Evolutionary conservation across 2,329 filamentous ascomycete species (phyloP).

Genomic region (Fusarium sp.): DNA sequence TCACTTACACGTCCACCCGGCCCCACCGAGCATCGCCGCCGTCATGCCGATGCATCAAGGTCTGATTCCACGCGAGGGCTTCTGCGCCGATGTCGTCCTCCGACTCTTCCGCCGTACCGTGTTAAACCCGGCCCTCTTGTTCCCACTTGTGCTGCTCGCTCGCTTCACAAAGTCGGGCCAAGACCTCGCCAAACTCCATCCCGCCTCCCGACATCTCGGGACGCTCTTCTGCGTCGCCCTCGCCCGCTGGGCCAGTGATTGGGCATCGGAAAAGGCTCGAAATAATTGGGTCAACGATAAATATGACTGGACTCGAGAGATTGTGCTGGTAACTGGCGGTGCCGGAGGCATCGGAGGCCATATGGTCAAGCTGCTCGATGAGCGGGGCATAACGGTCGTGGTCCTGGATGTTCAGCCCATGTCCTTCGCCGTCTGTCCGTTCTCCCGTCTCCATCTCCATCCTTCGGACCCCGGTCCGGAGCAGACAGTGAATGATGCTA

Average conservation of each 20-base stretch:
- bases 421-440: conserved; percentile 63
- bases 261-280: conserved; percentile 49
- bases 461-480: not conserved
- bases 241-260: conserved; percentile 44
- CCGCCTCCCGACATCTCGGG: conserved; percentile 62
- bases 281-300: conserved; percentile 54
- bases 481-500: conserved; percentile 8
- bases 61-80: conserved; percentile 66
- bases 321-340: conserved; percentile 81
- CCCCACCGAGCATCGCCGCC: not conserved
- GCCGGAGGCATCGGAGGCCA: conserved; percentile 78
- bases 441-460: not conserved
- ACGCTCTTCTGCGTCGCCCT: conserved; percentile 49
- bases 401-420: conserved; percentile 77
- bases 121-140: conserved; percentile 72
- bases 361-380: conserved; percentile 74
- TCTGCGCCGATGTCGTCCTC: conserved; percentile 71
- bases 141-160: conserved; percentile 72
- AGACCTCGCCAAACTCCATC: conserved; percentile 64
- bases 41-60: conserved; percentile 61
- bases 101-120: conserved; percentile 69
- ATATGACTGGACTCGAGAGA: conserved; percentile 76
- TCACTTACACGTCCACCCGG: not conserved
- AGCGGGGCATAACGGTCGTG: conserved; percentile 74
- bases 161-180: conserved; percentile 73